Percentiles rank a stretch among this genome's conserved stretches.
Evolutionary conservation across 805 yeast genomes (phyloP).

Genomic region (Ogataea trehalophila): DNA sequence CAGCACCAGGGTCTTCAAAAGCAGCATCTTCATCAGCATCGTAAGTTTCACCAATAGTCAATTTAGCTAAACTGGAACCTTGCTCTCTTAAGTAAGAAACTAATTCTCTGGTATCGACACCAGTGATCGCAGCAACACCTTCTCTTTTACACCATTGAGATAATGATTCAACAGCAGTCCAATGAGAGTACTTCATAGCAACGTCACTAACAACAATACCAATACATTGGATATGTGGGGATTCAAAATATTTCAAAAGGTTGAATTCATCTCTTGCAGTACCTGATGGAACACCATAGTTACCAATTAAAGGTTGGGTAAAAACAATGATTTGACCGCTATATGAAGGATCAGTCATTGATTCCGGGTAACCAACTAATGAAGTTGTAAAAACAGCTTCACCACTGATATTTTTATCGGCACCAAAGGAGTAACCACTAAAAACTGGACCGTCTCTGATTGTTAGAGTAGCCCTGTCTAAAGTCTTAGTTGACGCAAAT

Average conservation of each 20-base stretch:
- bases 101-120: constrained; percentile 94
- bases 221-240: constrained; percentile 85
- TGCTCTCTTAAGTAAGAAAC: constrained; percentile 91
- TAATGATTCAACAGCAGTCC: constrained; percentile 97
- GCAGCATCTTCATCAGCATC: constrained; percentile 92
- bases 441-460: constrained; percentile 91
- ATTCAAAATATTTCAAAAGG: constrained; percentile 84
- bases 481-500: constrained; percentile 28
- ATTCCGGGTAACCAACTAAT: constrained; percentile 96
- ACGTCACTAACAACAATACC: constrained; percentile 96
- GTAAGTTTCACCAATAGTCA: constrained; percentile 85
- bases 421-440: constrained; percentile 94
- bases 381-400: constrained; percentile 98
- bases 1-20: constrained; percentile 82
- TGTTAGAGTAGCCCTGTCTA: constrained; percentile 84
- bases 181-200: constrained; percentile 94
- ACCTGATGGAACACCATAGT: constrained; percentile 95
- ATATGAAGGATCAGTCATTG: constrained; percentile 98
- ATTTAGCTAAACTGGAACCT: constrained; percentile 90
- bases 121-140: constrained; percentile 93
- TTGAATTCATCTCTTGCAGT: constrained; percentile 77
- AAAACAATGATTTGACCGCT: constrained; percentile 94
- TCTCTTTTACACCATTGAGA: constrained; percentile 96
- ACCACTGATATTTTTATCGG: constrained; percentile 86
- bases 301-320: constrained; percentile 96